Evolutionary conservation across 495 filamentous ascomycete species (phyloP), one percentile per base, ranked within the genome.

Genomic region (Immersiella caudata): DNA sequence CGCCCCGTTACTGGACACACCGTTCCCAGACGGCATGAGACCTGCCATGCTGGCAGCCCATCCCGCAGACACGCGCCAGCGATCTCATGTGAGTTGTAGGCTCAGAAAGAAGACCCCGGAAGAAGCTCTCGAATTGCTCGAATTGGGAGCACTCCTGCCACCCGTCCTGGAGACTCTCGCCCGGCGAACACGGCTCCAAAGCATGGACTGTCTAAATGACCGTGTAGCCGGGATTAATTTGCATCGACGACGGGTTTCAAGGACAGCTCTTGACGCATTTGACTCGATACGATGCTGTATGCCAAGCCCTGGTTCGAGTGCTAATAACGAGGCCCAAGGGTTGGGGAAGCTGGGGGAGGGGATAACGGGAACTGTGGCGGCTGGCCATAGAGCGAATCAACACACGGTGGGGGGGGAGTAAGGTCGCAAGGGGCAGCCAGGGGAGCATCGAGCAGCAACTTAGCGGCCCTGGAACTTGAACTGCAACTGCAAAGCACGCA

Each of bases 11-110:
- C 56, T 59, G 56, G 56, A 33, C 56, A 18, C 22, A 33, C 56
- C 25, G 7, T 33, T n/a, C 1, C 24, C 22, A 8, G 56, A 36
- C 21, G 5, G 27, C 60, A 50, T 66, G 67, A 71, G 61, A 70
- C 67, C 60, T 71, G 67, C 73, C 68, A 75, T 62, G 60, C 67
- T 67, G 64, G 65, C 64, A 74, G 65, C 57, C 66, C 55, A 68
- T 65, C 69, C 64, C 67, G 49, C 66, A 55, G 67, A 65, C 69
- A 67, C 67, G 49, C 69, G 66, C 26, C 62, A 69, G 27, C 67
- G 69, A 74, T 74, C 72, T 61, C 62, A 62, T 70, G 40, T 46
- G 40, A 46, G 40, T 46, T 26, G 20, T n/a, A 26, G 66, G 60
- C 61, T 6, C 40, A n/a, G 40, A 46, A 50, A 56, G n/a, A 64